Percentiles rank a stretch among this genome's conserved stretches.
These are phyloP conservation scores for Phaffia rhodozyma DNA, from an alignment of 1,284 basidiomycete genomes.

Conservation along the genomic window DNA sequence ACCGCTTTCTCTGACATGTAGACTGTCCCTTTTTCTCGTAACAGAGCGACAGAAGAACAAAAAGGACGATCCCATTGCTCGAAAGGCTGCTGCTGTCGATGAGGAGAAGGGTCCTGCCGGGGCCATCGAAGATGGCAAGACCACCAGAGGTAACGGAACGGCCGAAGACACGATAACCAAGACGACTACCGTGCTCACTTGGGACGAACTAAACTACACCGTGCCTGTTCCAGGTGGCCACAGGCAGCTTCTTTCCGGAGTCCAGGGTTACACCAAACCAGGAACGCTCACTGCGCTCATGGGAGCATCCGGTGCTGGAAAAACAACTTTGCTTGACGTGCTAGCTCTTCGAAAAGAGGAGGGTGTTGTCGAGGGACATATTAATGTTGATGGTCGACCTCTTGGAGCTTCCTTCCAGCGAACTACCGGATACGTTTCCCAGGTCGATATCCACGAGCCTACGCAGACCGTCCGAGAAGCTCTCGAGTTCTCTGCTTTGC, in stretches of 20 bases:
- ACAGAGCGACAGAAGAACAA: constrained; percentile 17
- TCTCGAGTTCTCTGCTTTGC: constrained; percentile 39
- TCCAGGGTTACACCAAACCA: constrained; percentile 39
- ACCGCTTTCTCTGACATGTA: constrained; percentile 25
- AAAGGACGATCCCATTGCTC: constrained; percentile 19
- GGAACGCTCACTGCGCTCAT: constrained; percentile 41
- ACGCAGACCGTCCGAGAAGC: constrained; percentile 47
- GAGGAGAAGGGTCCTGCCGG: constrained; percentile 14
- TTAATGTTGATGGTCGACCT: constrained; percentile 36
- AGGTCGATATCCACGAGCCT: constrained; percentile 70
- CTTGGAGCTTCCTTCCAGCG: constrained; percentile 36
- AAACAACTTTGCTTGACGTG: constrained; percentile 35
- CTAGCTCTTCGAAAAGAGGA: constrained; percentile 34
- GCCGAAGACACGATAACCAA: constrained; percentile 15
- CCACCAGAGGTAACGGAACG: background rate
- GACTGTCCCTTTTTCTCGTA: no score
- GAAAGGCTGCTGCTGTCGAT: constrained; percentile 3
- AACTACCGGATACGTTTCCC: constrained; percentile 47
- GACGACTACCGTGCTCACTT: constrained; percentile 28
- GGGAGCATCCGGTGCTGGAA: constrained; percentile 40
- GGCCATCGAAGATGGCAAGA: constrained; percentile 1
- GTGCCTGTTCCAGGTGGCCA: constrained; percentile 35
- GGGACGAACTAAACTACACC: constrained; percentile 29
- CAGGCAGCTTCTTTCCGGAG: constrained; percentile 33
- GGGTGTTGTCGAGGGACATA: constrained; percentile 35